Evolutionary conservation across 176 grass and related monocot genomes (phyloP).

Genomic region (Cocos nucifera): DNA sequence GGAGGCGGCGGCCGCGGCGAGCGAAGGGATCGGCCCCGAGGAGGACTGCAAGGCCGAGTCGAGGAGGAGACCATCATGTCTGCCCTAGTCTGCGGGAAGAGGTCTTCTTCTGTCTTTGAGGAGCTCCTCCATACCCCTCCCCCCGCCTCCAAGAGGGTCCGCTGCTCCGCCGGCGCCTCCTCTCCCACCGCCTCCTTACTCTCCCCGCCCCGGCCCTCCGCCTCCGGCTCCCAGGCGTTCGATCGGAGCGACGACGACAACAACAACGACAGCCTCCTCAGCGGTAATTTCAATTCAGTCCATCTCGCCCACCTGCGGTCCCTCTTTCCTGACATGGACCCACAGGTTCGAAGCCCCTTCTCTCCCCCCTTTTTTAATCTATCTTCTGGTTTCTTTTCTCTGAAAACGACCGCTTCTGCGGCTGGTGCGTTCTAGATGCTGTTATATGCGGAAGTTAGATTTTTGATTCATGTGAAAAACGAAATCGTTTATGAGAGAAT

Average conservation of each 20-base stretch:
- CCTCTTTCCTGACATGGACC: conserved; percentile 74
- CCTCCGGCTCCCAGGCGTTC: neutral
- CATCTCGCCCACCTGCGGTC: conserved; percentile 35
- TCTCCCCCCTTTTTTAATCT: neutral
- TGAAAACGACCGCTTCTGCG: neutral
- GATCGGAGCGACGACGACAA: conserved; percentile 17
- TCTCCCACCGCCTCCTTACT: conserved; percentile 10
- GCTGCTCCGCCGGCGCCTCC: conserved; percentile 38
- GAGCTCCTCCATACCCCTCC: conserved; percentile 52
- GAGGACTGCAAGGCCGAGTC: conserved; percentile 16
- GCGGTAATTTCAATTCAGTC: neutral
- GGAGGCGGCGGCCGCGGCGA: too few species aligned
- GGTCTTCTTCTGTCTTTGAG: conserved; percentile 96
- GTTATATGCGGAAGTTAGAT: neutral
- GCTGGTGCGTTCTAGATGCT: neutral
- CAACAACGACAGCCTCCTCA: too few species aligned
- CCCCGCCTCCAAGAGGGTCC: conserved; percentile 52
- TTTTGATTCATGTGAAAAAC: too few species aligned
- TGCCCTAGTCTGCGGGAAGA: conserved; percentile 98
- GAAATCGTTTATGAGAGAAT: too few species aligned
- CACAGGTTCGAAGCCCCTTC: conserved; percentile 32
- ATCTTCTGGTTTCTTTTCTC: neutral
- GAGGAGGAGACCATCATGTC: conserved; percentile 57
- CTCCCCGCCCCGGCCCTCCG: neutral
- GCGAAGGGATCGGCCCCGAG: conserved; percentile 1